Base-by-base conservation (phyloP, 805 yeast genomes). In the Ogataea salicorniae region DNA sequence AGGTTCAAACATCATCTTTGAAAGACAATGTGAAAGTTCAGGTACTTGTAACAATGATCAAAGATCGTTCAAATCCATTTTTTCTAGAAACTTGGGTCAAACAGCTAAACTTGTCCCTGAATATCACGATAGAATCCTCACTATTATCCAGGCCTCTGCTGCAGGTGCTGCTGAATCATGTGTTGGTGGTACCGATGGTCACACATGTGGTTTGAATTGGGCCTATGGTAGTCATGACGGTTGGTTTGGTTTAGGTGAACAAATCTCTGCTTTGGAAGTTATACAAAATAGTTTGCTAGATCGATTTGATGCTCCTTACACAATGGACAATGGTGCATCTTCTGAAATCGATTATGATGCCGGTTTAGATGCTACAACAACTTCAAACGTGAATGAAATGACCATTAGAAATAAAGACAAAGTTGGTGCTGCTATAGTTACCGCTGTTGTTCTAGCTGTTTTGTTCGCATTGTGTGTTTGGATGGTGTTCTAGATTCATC, bases 351-450 rank as follows among this genome's bases (percentile, higher is more conserved):
- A 80, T 62, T 75, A 77, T n/a, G 37, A 29, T 37, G 41, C 41
- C 7, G 76, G 78, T 37, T 87, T 86, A 7, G 91, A 43, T 37
- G 34, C 74, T 39, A 80, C 77, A 8, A 84, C 83, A 43, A 62
- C 75, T 7, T 55, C 76, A 2, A 65, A 55, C 34, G 52, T 47
- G 8, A 74, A 78, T 55, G 62, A 60, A 40, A 63, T 83, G 42
- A 68, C 63, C 0, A 79, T 90, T 39, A 70, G 80, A 0, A 64
- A 71, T 0, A 80, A 78, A 50, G 96, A 88, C 61, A 78, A 75
- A 57, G 96, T 89, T 2, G 98, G 98, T 43, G 97, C 97, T 1
- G 95, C 95, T 42, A 71, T 91, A 20, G 65, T 88, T 39, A 92
- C 99, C 0, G 95, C 91, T 0, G 65, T 88, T 6, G 81, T 85